Evolutionary conservation across 1,139 yeast genomes (phyloP).

Genomic region (Geotrichum candidum): DNA sequence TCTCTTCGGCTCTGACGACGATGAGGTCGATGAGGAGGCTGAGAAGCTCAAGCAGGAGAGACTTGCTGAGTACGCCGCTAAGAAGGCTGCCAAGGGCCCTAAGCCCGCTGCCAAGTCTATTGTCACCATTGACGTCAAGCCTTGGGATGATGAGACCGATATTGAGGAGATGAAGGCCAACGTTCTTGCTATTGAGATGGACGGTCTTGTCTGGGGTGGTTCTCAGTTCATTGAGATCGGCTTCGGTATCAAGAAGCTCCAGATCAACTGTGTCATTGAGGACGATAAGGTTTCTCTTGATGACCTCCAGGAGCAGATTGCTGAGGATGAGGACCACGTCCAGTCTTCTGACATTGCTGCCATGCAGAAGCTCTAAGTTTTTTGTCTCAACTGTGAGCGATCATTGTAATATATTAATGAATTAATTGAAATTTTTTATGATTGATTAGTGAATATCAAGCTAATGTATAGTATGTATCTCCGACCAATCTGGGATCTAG

Average conservation of each 20-base stretch:
- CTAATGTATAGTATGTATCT: too few species aligned
- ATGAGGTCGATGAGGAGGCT: conserved; percentile 93
- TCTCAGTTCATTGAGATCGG: conserved; percentile 95
- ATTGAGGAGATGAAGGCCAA: conserved; percentile 79
- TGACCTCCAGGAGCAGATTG: conserved; percentile 76
- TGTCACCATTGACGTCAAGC: conserved; percentile 95
- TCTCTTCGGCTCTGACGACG: conserved; percentile 86
- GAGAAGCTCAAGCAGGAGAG: conserved; percentile 96
- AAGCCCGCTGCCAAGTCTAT: conserved; percentile 98
- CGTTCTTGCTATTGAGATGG: conserved; percentile 78
- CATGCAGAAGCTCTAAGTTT: conserved; percentile 85
- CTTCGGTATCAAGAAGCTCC: conserved; percentile 98
- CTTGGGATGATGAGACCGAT: conserved; percentile 99
- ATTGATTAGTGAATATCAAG: too few species aligned
- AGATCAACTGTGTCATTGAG: conserved; percentile 96
- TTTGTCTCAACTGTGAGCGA: neutral
- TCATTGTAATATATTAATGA: neutral
- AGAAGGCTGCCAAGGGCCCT: conserved; percentile 95
- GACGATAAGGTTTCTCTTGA: conserved; percentile 92
- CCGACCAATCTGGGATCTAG: too few species aligned
- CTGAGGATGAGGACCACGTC: conserved; percentile 97
- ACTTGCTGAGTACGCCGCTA: conserved; percentile 94
- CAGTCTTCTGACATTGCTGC: conserved; percentile 98
- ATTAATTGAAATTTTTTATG: neutral
- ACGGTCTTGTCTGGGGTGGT: conserved; percentile 99